Base-by-base conservation (phyloP, 495 filamentous ascomycete genomes). In the Hypoxylon lenormandii region DNA sequence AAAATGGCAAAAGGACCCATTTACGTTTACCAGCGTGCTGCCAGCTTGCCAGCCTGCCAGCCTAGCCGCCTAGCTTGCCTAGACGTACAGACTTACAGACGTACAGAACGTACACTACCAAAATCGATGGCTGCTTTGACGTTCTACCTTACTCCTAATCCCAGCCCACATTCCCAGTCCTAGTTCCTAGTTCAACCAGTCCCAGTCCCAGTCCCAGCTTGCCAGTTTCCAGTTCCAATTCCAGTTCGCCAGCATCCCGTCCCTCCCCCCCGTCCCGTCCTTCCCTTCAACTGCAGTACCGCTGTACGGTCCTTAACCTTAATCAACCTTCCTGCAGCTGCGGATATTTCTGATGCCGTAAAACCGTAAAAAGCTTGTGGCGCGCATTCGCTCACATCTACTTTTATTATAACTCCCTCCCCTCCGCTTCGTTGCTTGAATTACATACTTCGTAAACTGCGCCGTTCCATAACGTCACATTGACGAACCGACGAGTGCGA, bases 241-340 rank as follows among this genome's bases (percentile, higher is more conserved):
- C 30, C 30, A 33, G 6, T 33, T 7, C 30, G 30, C 30, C 30
- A 33, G 30, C 30, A 33, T 33, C 30, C 63, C 63, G 38, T 58
- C 60, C 66, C 60, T 49, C 54, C 49, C 48, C 19, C 36, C 45
- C 33, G n/a, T 58, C 60, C 66, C 60, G 60, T 49, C 54, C 49
- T 55, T 28, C 36, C 45, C 33, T 49, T 33, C 50, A 58, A 57
- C 42, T 48, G 40, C 38, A 42, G 7, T 45, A 45, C 42, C 42
- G 42, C 36, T 53, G 66, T 54, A 52, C 60, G 49, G 52, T 60
- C 54, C 54, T 64, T 69, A 69, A 69, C 66, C 66, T 65, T 71
- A 66, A 70, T 19, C 60, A 56, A 52, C 49, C 30, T 21, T 49
- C 30, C 30, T 43, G 30, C 36, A 42, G 58, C 23, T 59, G 53